A percentile compares a stretch with the other conserved stretches of the same genome.
phyloP scores from a whole-genome alignment of 352 stramenopile genomes.

The Pythium diclinum region DNA sequence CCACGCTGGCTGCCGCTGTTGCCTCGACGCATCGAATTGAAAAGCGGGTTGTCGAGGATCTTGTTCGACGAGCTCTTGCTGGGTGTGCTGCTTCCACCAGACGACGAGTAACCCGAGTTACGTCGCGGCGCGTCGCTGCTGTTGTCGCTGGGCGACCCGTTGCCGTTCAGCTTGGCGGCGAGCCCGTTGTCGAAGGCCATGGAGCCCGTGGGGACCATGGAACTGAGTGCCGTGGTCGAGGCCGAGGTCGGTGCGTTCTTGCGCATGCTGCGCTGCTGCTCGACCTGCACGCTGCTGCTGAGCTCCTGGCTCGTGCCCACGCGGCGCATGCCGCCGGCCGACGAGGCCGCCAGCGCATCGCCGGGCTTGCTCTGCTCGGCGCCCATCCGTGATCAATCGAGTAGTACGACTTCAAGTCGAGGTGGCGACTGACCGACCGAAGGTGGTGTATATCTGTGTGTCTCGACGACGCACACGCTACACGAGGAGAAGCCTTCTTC shows the following conservation, averaged over 20 bases:
- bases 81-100: constrained; percentile 33
- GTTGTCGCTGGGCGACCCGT: constrained; percentile 6
- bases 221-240: constrained; percentile 55
- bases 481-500: background rate
- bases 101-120: constrained; percentile 28
- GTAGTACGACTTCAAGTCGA: background rate
- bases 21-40: constrained; percentile 48
- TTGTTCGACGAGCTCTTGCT: constrained; percentile 46
- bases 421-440: background rate
- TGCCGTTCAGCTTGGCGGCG: constrained; percentile 5
- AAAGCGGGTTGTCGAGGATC: constrained; percentile 40
- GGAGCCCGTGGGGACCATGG: constrained; percentile 30
- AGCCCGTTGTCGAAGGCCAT: constrained; percentile 20
- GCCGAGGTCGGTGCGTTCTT: constrained; percentile 38
- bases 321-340: constrained; percentile 44
- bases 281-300: constrained; percentile 33
- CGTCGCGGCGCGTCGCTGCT: constrained; percentile 15
- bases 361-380: constrained; percentile 61
- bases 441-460: too few species aligned
- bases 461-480: background rate
- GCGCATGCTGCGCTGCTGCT: constrained; percentile 32
- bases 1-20: constrained; percentile 34
- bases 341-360: constrained; percentile 26
- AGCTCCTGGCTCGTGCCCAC: constrained; percentile 67
- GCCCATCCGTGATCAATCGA: constrained; percentile 32